Evolutionary conservation across 2,329 filamentous ascomycete species (phyloP).

Genomic region (Pseudogymnoascus sp.): DNA sequence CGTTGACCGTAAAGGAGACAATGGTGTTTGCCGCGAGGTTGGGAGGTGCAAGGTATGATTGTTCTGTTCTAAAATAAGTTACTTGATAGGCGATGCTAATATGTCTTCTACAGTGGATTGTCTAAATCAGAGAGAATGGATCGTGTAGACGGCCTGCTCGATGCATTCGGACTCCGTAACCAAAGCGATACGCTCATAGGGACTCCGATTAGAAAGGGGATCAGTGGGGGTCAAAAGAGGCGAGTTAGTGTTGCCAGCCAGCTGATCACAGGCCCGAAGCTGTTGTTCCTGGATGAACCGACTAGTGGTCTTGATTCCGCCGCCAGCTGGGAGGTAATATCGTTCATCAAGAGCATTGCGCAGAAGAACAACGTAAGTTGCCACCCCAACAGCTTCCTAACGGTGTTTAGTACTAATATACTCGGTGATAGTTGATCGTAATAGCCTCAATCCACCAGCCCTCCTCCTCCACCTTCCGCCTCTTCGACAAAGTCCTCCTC

Average conservation of each 20-base stretch:
- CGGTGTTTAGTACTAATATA: conserved; percentile 20
- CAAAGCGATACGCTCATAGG: conserved; percentile 69
- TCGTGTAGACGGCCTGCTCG: conserved; percentile 59
- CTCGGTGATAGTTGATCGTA: conserved; percentile 54
- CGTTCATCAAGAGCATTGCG: conserved; percentile 60
- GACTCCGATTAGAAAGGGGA: conserved; percentile 74
- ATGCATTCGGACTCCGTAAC: conserved; percentile 63
- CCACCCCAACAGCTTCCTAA: conserved; percentile 14
- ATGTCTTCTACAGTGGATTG: conserved; percentile 27
- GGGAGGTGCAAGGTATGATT: not conserved
- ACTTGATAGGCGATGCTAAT: not conserved
- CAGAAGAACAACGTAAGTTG: conserved; percentile 53
- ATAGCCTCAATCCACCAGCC: conserved; percentile 83
- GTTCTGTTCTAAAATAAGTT: conserved; percentile 44
- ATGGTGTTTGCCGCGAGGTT: conserved; percentile 70
- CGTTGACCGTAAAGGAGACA: conserved; percentile 73
- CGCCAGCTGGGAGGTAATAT: conserved; percentile 67
- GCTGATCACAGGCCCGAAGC: conserved; percentile 71
- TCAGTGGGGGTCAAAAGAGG: conserved; percentile 80
- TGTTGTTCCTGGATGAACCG: conserved; percentile 77
- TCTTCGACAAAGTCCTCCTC: conserved; percentile 73
- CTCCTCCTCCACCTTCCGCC: conserved; percentile 67
- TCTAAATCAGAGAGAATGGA: conserved; percentile 48
- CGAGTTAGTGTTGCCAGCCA: conserved; percentile 73
- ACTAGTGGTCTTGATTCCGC: conserved; percentile 78